These are phyloP conservation scores for Citeromyces hawaiiensis DNA, from an alignment of 1,139 yeast species.

Conservation along the genomic window DNA sequence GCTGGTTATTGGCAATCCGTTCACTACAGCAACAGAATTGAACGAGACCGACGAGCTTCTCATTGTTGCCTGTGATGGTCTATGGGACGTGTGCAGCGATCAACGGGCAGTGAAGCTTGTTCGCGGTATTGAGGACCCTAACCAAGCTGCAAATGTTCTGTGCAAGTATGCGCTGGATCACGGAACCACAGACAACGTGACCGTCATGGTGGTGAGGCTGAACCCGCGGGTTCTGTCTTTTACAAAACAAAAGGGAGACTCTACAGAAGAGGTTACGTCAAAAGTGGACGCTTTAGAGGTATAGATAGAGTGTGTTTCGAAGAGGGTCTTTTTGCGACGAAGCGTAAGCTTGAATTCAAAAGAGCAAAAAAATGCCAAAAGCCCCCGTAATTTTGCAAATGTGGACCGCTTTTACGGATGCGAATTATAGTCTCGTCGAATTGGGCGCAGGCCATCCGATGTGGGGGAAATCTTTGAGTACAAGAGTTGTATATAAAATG, in stretches of 20 bases:
- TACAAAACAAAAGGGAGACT: not conserved
- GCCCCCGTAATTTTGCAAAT: too few species aligned
- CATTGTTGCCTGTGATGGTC: conserved; percentile 87
- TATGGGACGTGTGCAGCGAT: conserved; percentile 88
- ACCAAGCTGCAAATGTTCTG: conserved; percentile 52
- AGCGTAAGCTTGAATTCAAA: too few species aligned
- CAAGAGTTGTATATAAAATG: too few species aligned
- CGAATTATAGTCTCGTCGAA: too few species aligned
- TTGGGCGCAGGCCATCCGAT: too few species aligned
- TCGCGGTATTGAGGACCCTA: conserved; percentile 39
- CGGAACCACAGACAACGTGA: conserved; percentile 82
- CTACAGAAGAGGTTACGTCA: not conserved
- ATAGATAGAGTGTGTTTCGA: not conserved
- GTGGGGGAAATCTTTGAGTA: too few species aligned
- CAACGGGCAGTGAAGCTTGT: conserved; percentile 68
- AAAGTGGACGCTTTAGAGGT: not conserved
- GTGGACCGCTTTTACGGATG: too few species aligned
- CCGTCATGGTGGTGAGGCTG: conserved; percentile 75
- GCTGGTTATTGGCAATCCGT: conserved; percentile 82
- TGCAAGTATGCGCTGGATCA: conserved; percentile 69
- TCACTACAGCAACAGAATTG: conserved; percentile 79
- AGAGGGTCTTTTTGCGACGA: too few species aligned
- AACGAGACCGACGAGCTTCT: conserved; percentile 53
- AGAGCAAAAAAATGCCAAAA: too few species aligned
- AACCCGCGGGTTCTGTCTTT: conserved; percentile 29